Conservation (phyloP, 2,329 filamentous ascomycete genomes). For the Fusarium sacchari region DNA sequence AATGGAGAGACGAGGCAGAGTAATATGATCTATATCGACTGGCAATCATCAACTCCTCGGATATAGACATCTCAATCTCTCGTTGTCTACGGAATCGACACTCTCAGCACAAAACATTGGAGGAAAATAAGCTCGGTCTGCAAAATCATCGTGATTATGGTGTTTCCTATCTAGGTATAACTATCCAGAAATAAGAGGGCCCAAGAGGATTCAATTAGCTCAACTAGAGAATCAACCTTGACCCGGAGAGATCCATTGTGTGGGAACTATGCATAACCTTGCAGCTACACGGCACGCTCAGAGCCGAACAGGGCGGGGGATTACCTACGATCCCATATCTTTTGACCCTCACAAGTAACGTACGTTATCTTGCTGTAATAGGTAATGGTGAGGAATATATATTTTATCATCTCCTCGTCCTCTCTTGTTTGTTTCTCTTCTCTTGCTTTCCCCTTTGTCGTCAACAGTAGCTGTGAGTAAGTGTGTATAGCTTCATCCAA, state of each 20-base stretch:
- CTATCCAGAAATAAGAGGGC: slow-evolving; percentile 9
- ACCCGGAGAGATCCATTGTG: not conserved
- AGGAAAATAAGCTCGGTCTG: not conserved
- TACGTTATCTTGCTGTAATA: not conserved
- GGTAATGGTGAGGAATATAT: not conserved
- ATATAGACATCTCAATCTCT: not conserved
- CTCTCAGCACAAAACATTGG: not conserved
- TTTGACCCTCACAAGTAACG: not conserved
- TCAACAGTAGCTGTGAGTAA: not conserved
- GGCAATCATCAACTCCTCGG: not conserved
- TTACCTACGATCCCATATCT: not conserved
- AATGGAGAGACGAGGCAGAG: not conserved
- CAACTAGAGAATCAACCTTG: not conserved
- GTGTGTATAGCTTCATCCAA: slow-evolving; percentile 15
- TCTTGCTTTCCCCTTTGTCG: not conserved
- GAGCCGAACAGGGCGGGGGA: slow-evolving; percentile 26
- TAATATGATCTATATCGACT: not conserved
- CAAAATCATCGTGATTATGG: not conserved
- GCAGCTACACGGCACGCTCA: slow-evolving; percentile 25
- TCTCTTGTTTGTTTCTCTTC: not conserved
- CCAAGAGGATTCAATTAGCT: not conserved
- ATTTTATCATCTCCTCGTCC: not conserved
- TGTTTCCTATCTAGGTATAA: slow-evolving; percentile 18
- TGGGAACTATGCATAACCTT: slow-evolving; percentile 12
- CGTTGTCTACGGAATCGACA: not conserved